A percentile compares a stretch with the other conserved stretches of the same genome.
Evolutionary conservation across 371 early-diverging fungal species (phyloP).

Genomic region (Dinochytrium kinnereticum): DNA sequence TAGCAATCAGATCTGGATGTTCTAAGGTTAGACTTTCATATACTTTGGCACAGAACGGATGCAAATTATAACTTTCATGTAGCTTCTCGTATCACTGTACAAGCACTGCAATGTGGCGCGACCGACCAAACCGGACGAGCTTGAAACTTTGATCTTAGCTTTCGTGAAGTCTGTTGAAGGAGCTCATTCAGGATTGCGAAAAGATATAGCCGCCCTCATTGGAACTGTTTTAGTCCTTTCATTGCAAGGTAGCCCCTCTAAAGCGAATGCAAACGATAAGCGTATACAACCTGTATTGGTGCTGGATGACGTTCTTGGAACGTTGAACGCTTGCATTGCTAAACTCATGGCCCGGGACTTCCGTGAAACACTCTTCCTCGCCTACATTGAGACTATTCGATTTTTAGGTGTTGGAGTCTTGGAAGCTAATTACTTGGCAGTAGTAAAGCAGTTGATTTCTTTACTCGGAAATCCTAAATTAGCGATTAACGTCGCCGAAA

Average conservation of each 20-base stretch:
- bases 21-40: constrained; percentile 65
- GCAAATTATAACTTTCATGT: background rate
- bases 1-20: constrained; percentile 70
- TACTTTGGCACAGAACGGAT: no score
- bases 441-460: constrained; percentile 71
- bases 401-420: constrained; percentile 74
- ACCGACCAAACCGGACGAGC: constrained; percentile 62
- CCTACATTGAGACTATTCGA: constrained; percentile 76
- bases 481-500: constrained; percentile 49
- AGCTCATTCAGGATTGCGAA: constrained; percentile 68
- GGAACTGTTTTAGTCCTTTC: constrained; percentile 62
- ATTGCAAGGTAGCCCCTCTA: background rate
- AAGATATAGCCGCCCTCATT: constrained; percentile 66
- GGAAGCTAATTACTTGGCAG: constrained; percentile 73
- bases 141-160: constrained; percentile 63
- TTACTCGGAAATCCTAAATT: constrained; percentile 45
- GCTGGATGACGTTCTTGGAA: constrained; percentile 70
- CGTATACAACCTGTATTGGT: constrained; percentile 53
- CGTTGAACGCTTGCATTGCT: constrained; percentile 64
- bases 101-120: constrained; percentile 35
- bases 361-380: constrained; percentile 79
- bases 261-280: constrained; percentile 18
- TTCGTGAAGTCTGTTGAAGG: constrained; percentile 73
- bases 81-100: constrained; percentile 48
- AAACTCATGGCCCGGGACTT: constrained; percentile 72